Evolutionary conservation across 2,329 filamentous ascomycete species (phyloP).

Genomic region (Fusarium albidum): DNA sequence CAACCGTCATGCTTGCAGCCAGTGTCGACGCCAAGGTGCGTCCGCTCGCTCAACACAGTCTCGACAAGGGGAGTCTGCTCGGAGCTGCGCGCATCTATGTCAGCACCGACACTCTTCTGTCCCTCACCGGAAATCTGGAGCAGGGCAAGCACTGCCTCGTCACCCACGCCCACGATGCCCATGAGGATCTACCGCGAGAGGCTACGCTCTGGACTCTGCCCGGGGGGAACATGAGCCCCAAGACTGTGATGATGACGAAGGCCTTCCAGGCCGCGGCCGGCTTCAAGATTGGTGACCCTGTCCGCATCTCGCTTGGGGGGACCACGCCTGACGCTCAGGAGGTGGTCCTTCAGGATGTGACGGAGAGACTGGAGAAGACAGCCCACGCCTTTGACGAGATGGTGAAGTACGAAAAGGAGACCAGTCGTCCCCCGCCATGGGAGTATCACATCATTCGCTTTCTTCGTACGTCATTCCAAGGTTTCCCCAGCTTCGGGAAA

Average conservation of each 20-base stretch:
- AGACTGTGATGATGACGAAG: constrained; percentile 76
- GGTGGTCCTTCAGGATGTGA: constrained; percentile 69
- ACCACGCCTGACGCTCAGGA: constrained; percentile 62
- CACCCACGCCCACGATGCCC: constrained; percentile 38
- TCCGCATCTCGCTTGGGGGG: constrained; percentile 66
- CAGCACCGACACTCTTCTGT: constrained; percentile 56
- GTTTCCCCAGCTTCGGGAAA: background rate
- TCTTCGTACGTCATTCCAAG: constrained; percentile 40
- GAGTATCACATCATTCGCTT: constrained; percentile 44
- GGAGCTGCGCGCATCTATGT: constrained; percentile 58
- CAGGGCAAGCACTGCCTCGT: constrained; percentile 53
- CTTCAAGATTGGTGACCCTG: constrained; percentile 74
- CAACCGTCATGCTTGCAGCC: constrained; percentile 45
- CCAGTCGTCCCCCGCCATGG: constrained; percentile 48
- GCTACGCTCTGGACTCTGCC: constrained; percentile 60
- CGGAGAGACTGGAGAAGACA: constrained; percentile 34
- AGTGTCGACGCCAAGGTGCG: constrained; percentile 52
- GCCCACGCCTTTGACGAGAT: constrained; percentile 13
- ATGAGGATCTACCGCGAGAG: constrained; percentile 46
- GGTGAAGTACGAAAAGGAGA: constrained; percentile 36
- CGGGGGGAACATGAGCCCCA: constrained; percentile 70
- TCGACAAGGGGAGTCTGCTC: constrained; percentile 51
- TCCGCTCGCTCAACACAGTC: constrained; percentile 51
- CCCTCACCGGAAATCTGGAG: constrained; percentile 53
- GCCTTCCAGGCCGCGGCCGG: constrained; percentile 76